A percentile compares a stretch with the other conserved stretches of the same genome.
Conservation (phyloP, 495 filamentous ascomycete genomes). For the Hapsidospora chrysogenum region DNA sequence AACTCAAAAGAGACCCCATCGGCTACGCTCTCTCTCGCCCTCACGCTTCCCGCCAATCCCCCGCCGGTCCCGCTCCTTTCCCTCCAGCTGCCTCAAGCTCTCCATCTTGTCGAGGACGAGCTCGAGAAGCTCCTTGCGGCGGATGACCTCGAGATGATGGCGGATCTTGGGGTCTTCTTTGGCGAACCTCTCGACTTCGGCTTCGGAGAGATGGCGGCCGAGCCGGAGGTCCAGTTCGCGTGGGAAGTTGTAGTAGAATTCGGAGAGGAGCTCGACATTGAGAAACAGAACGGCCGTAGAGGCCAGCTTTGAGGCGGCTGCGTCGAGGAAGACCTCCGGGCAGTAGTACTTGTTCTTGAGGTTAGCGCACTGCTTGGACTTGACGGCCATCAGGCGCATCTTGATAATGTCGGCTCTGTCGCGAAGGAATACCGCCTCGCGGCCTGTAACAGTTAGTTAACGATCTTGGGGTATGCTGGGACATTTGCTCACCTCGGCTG, state of each 20-base stretch:
- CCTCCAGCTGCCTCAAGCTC: constrained; percentile 60
- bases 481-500: constrained; percentile 59
- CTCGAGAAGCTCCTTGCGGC: constrained; percentile 82
- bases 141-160: constrained; percentile 78
- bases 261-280: constrained; percentile 88
- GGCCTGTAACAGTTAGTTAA: constrained; percentile 33
- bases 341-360: constrained; percentile 88
- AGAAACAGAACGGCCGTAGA: constrained; percentile 92
- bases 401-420: constrained; percentile 78
- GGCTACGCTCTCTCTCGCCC: constrained; percentile 11
- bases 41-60: not conserved
- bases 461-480: constrained; percentile 3
- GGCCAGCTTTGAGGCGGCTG: constrained; percentile 88
- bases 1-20: constrained; percentile 18
- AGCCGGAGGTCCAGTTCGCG: constrained; percentile 77
- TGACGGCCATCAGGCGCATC: constrained; percentile 74
- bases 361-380: constrained; percentile 68
- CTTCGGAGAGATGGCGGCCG: constrained; percentile 60
- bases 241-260: constrained; percentile 96
- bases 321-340: constrained; percentile 92
- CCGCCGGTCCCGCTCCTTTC: constrained; percentile 12
- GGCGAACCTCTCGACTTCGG: constrained; percentile 77
- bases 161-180: constrained; percentile 80
- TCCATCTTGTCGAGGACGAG: constrained; percentile 90
- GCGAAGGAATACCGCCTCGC: constrained; percentile 83